A percentile compares a stretch with the other conserved stretches of the same genome.
Conservation (phyloP, 371 early-diverging fungal species). For the Vairimorpha apis region DNA sequence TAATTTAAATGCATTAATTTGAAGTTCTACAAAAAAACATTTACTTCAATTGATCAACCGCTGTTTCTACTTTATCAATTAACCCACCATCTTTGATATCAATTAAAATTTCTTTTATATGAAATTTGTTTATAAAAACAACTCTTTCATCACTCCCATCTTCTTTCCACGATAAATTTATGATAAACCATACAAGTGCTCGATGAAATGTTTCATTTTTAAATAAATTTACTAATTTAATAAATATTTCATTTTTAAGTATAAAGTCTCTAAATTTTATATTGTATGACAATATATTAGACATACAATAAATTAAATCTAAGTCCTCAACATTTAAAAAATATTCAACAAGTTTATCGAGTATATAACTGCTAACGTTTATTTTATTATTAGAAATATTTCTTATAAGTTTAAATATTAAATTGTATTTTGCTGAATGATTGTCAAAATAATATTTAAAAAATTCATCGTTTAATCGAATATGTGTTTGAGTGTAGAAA, state of each 20-base stretch:
- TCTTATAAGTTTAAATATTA: slow-evolving; percentile 32
- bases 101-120: slow-evolving; percentile 24
- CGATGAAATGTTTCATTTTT: slow-evolving; percentile 6
- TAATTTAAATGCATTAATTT: no score
- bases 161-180: slow-evolving; percentile 38
- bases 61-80: slow-evolving; percentile 37
- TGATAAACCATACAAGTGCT: slow-evolving; percentile 36
- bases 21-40: no score
- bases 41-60: slow-evolving; percentile 25
- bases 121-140: slow-evolving; percentile 1
- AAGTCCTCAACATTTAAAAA: background rate
- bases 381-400: slow-evolving; percentile 30
- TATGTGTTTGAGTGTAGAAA: slow-evolving; percentile 10
- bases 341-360: slow-evolving; percentile 7
- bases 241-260: slow-evolving; percentile 2
- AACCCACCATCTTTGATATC: slow-evolving; percentile 2
- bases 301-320: slow-evolving; percentile 9
- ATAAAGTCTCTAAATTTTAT: slow-evolving; percentile 22
- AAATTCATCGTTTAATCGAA: background rate
- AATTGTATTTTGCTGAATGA: background rate
- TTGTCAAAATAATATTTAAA: slow-evolving; percentile 4
- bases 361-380: background rate
- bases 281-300: slow-evolving; percentile 14
- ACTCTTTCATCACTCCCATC: slow-evolving; percentile 20
- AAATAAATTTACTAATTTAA: slow-evolving; percentile 19